Evolutionary conservation across 352 stramenopile species (phyloP).

Genomic region (Bremia lactucae): DNA sequence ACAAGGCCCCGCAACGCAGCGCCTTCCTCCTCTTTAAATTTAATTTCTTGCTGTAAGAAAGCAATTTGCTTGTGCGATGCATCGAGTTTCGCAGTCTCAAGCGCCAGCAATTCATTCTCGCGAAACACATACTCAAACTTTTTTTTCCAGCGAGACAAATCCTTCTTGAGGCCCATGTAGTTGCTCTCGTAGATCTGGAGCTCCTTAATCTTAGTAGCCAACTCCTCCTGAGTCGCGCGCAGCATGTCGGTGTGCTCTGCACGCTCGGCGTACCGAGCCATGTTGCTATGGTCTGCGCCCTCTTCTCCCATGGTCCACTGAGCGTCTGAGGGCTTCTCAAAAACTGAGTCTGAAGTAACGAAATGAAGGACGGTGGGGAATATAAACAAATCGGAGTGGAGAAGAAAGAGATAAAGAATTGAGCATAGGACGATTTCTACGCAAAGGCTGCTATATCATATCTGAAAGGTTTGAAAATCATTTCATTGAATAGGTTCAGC

Average conservation of each 20-base stretch:
- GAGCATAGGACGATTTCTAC: too few species aligned
- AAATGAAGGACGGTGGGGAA: background rate
- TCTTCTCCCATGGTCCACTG: slow-evolving; percentile 8
- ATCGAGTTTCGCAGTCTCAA: slow-evolving; percentile 80
- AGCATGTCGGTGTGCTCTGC: slow-evolving; percentile 50
- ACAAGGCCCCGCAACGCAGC: slow-evolving; percentile 62
- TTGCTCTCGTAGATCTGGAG: slow-evolving; percentile 76
- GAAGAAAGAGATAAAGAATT: too few species aligned
- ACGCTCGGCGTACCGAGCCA: slow-evolving; percentile 51
- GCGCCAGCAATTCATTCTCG: slow-evolving; percentile 76
- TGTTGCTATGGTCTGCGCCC: slow-evolving; percentile 44
- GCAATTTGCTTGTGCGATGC: slow-evolving; percentile 73
- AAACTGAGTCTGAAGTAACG: slow-evolving; percentile 2
- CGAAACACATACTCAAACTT: slow-evolving; percentile 84
- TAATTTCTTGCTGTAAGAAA: slow-evolving; percentile 77
- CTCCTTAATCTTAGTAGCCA: slow-evolving; percentile 67
- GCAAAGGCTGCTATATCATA: too few species aligned
- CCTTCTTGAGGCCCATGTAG: slow-evolving; percentile 70
- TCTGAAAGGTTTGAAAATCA: too few species aligned
- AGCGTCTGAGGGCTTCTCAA: background rate
- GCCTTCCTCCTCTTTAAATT: slow-evolving; percentile 77
- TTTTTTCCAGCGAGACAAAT: slow-evolving; percentile 74
- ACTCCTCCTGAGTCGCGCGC: slow-evolving; percentile 64
- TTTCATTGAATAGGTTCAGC: too few species aligned
- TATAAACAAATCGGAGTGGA: background rate